Conservation (phyloP, 805 yeast genomes). For the Teunomyces cretensis region DNA sequence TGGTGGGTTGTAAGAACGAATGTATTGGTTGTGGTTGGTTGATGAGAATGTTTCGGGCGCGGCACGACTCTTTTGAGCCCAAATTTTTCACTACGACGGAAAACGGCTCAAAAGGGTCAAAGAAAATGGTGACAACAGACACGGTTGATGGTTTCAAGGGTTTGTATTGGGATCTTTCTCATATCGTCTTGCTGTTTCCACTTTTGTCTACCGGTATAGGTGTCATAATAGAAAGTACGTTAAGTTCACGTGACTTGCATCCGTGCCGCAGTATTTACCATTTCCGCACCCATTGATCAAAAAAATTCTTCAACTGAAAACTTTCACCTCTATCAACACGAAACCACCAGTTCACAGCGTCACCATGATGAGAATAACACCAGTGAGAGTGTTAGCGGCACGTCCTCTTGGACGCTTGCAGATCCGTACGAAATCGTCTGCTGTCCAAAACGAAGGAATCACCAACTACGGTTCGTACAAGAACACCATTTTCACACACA, state of each 20-base stretch:
- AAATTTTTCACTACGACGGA: neutral
- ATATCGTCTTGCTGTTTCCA: too few relatives aligned
- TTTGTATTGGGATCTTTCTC: too few relatives aligned
- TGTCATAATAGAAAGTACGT: too few relatives aligned
- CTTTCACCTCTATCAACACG: constrained; percentile 2
- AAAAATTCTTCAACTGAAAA: constrained; percentile 7
- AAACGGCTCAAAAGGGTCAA: too few relatives aligned
- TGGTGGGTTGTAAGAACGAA: constrained; percentile 9
- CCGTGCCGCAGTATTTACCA: neutral
- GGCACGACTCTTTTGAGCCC: neutral
- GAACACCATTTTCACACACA: constrained; percentile 41
- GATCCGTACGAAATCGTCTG: neutral
- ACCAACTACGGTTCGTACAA: constrained; percentile 42
- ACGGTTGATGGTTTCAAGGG: too few relatives aligned
- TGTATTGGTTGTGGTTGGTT: constrained; percentile 10
- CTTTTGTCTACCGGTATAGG: too few relatives aligned
- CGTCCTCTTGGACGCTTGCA: neutral
- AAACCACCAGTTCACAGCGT: neutral
- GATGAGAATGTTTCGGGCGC: neutral
- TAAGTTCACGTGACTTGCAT: constrained; percentile 1
- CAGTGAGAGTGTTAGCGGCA: constrained; percentile 2
- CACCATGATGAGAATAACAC: constrained; percentile 6
- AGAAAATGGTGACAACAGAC: neutral
- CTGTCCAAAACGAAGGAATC: constrained; percentile 9
- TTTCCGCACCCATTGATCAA: neutral